Evolutionary conservation across 1,284 basidiomycete species (phyloP).

Genomic region (Sphaerobolus stellatus): DNA sequence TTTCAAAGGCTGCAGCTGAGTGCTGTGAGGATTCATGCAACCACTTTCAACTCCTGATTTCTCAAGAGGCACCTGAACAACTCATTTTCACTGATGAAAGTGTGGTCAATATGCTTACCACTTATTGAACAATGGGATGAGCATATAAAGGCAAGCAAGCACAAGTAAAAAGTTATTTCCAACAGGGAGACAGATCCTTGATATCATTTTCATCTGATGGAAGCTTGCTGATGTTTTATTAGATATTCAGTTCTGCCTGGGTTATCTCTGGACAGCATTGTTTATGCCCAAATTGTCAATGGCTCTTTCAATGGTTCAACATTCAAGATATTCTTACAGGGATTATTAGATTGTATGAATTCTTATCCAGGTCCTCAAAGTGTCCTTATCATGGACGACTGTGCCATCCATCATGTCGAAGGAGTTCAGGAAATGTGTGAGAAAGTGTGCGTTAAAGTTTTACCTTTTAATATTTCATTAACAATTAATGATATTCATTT

Average conservation of each 20-base stretch:
- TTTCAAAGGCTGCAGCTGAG: background rate
- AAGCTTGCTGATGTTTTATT: background rate
- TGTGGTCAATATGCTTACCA: slow-evolving; percentile 4
- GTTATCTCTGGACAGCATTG: slow-evolving; percentile 7
- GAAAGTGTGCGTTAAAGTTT: slow-evolving; percentile 12
- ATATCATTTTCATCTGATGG: background rate
- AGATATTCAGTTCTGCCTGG: slow-evolving; percentile 18
- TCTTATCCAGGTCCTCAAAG: slow-evolving; percentile 24
- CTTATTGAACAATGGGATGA: slow-evolving; percentile 4
- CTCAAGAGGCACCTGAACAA: slow-evolving; percentile 2
- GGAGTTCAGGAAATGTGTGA: slow-evolving; percentile 22
- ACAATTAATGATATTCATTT: background rate
- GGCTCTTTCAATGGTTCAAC: slow-evolving; percentile 7
- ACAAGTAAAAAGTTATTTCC: background rate
- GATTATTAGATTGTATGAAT: slow-evolving; percentile 15
- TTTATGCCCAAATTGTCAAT: slow-evolving; percentile 10
- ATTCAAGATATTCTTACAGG: slow-evolving; percentile 3
- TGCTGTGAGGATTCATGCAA: background rate
- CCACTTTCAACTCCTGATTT: background rate
- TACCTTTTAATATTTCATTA: too few species aligned
- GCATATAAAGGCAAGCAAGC: background rate
- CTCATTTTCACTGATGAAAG: slow-evolving; percentile 14
- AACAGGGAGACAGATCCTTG: background rate
- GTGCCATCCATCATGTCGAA: slow-evolving; percentile 26
- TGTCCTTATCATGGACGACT: slow-evolving; percentile 29